These are phyloP conservation scores for Trypanosomatidae sp. DNA, from an alignment of 208 protist species.

Conservation along the genomic window DNA sequence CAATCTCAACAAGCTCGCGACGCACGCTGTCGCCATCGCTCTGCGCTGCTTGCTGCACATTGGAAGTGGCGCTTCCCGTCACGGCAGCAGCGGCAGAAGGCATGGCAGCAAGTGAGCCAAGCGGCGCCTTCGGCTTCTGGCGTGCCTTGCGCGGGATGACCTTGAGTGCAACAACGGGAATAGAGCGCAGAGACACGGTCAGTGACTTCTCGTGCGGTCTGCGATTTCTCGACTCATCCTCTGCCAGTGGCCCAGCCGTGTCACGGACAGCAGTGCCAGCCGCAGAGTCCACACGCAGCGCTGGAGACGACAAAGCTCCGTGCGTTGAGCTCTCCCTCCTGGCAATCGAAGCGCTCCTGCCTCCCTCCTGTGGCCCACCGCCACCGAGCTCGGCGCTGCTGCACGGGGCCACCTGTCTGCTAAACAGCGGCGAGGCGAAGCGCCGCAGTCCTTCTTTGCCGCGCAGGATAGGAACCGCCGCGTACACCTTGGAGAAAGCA, in stretches of 20 bases:
- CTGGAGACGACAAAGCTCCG: background rate
- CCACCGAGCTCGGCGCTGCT: background rate
- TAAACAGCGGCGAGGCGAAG: slow-evolving; percentile 3
- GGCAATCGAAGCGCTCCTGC: background rate
- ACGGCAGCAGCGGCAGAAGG: background rate
- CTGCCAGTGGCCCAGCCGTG: background rate
- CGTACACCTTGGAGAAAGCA: slow-evolving; percentile 79
- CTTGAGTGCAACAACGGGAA: slow-evolving; percentile 53
- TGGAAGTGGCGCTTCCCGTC: background rate
- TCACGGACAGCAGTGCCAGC: background rate
- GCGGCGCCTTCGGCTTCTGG: slow-evolving; percentile 7
- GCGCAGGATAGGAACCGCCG: slow-evolving; percentile 60
- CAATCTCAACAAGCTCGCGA: slow-evolving; percentile 59
- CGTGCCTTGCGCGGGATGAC: slow-evolving; percentile 54
- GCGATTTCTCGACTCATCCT: background rate
- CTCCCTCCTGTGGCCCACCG: background rate
- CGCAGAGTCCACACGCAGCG: background rate
- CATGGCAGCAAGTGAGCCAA: slow-evolving; percentile 1
- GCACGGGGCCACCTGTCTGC: background rate
- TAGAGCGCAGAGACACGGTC: slow-evolving; percentile 2
- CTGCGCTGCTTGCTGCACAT: background rate
- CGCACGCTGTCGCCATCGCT: slow-evolving; percentile 21
- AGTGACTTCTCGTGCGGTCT: background rate
- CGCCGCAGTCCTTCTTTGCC: slow-evolving; percentile 21
- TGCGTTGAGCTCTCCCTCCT: slow-evolving; percentile 1